Base-by-base conservation (phyloP, 305 asterid genomes). In the Solanum hybrid region DNA sequence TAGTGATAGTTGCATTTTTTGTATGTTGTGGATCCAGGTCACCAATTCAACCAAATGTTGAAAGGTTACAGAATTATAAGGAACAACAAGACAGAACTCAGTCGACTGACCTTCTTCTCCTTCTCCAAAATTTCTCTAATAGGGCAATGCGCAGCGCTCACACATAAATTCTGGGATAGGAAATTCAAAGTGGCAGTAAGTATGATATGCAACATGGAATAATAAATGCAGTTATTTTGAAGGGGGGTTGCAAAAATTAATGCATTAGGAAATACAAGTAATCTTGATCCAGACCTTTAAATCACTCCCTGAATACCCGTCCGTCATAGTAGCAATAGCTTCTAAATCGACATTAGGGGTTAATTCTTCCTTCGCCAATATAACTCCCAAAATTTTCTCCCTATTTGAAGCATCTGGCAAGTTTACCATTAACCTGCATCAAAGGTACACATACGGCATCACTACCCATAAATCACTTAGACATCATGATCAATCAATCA, bases 261-360 rank as follows among this genome's bases (percentile, higher is more conserved):
- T 26, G 72, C 22, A 46, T 27, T 42, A 86, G 88, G 31, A 80
- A 31, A 69, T 26, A 76, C 71, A 26, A 79, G 72, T 66, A 77
- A 32, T 56, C 40, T 31, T 87, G 79, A 89, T 36, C 81, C 93
- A 90, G 89, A 96, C 99, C 99, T 95, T 96, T n/a, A 95, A 93
- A 94, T 96, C 98, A 91, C 99, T 96, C 89, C 99, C 99, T 3
- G 99, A 96, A 91, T 95, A 95, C 87, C 98, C 99, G 26, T 95
- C 98, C 1, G 98, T 95, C 97, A 96, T 96, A 92, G 89, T 94
- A 89, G 98, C 98, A 93, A 96, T 92, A 69, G 94, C 96, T 88
- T 93, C 95, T n/a, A 95, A 93, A 93, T 95, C 96, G 26, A 95
- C 91, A 90, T 93, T 92, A 34, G 96, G 90, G 88, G 91, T 91